phyloP scores from a whole-genome alignment of 2,329 filamentous ascomycete genomes.

The Epichloe brachyelytri region DNA sequence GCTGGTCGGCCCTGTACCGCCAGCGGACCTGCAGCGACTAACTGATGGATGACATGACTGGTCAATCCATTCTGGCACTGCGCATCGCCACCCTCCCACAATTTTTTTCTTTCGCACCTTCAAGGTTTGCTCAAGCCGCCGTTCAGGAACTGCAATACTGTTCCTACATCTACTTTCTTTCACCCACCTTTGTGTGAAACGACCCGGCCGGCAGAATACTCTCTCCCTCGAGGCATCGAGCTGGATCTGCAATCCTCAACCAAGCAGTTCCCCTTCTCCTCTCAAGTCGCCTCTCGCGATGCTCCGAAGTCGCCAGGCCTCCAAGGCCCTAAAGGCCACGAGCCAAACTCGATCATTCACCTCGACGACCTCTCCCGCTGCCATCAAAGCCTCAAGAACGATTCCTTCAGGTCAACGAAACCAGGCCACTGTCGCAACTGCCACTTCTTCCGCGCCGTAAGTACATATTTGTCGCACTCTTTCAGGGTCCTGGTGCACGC shows the following conservation, averaged over 20 bases:
- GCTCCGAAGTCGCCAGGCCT: conserved; percentile 36
- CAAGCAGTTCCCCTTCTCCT: not conserved
- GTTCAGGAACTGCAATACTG: not conserved
- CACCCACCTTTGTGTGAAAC: not conserved
- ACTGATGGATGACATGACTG: not conserved
- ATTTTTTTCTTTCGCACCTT: not conserved
- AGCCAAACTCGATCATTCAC: conserved; percentile 27
- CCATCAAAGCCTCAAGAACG: conserved; percentile 26
- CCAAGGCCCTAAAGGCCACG: conserved; percentile 33
- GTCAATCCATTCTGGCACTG: not conserved
- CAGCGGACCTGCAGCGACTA: not conserved
- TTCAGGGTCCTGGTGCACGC: not conserved
- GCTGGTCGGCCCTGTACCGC: not conserved
- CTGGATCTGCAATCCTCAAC: not conserved
- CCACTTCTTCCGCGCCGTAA: conserved; percentile 36
- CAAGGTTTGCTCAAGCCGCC: not conserved
- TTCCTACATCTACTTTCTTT: not conserved
- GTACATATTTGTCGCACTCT: conserved; percentile 18
- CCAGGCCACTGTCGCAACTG: conserved; percentile 35
- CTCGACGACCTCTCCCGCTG: conserved; percentile 23
- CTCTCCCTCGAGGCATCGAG: not conserved
- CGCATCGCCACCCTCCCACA: not conserved
- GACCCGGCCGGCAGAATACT: not conserved
- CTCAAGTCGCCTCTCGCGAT: conserved; percentile 19
- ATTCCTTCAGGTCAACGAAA: conserved; percentile 29